Percentiles rank a stretch among this genome's conserved stretches.
phyloP scores from a whole-genome alignment of 495 filamentous ascomycete genomes.

The Penicillium goetzii region DNA sequence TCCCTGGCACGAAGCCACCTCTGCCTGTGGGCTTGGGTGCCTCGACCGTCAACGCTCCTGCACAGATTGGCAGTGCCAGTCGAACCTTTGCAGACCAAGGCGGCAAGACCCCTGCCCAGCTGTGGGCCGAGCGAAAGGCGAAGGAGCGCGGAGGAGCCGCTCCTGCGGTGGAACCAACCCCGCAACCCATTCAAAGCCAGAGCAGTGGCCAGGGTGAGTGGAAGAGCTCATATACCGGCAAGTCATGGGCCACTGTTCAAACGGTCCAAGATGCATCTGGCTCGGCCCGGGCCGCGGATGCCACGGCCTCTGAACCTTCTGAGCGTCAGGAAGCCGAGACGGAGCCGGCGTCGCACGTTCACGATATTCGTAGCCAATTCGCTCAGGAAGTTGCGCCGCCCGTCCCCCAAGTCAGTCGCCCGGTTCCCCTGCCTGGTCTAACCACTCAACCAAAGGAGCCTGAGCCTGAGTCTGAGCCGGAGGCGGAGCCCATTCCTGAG shows the following conservation, averaged over 20 bases:
- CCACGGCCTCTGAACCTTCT: conserved; percentile 51
- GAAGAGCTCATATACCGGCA: conserved; percentile 88
- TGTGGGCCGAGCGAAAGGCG: conserved; percentile 97
- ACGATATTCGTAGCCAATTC: conserved; percentile 76
- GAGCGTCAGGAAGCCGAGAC: conserved; percentile 52
- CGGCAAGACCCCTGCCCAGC: conserved; percentile 93
- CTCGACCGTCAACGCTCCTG: conserved; percentile 52
- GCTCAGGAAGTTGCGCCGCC: conserved; percentile 48
- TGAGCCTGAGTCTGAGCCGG: conserved; percentile 43
- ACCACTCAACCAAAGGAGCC: conserved; percentile 54
- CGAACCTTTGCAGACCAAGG: conserved; percentile 92
- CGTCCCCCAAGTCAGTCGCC: conserved; percentile 44
- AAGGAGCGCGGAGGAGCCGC: conserved; percentile 65
- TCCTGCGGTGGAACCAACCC: conserved; percentile 42
- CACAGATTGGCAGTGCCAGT: conserved; percentile 77
- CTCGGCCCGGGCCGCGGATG: conserved; percentile 61
- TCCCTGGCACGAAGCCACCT: conserved; percentile 86
- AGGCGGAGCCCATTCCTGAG: conserved; percentile 53
- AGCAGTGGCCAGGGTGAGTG: conserved; percentile 73
- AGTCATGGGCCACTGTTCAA: conserved; percentile 83
- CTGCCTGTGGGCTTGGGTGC: conserved; percentile 66
- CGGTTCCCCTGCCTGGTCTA: conserved; percentile 75
- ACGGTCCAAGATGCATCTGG: conserved; percentile 68
- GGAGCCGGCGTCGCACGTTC: conserved; percentile 60
- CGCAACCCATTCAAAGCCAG: conserved; percentile 60